These are phyloP conservation scores for Talaromyces sp. DNA, from an alignment of 2,329 filamentous ascomycete genomes.

Conservation along the genomic window DNA sequence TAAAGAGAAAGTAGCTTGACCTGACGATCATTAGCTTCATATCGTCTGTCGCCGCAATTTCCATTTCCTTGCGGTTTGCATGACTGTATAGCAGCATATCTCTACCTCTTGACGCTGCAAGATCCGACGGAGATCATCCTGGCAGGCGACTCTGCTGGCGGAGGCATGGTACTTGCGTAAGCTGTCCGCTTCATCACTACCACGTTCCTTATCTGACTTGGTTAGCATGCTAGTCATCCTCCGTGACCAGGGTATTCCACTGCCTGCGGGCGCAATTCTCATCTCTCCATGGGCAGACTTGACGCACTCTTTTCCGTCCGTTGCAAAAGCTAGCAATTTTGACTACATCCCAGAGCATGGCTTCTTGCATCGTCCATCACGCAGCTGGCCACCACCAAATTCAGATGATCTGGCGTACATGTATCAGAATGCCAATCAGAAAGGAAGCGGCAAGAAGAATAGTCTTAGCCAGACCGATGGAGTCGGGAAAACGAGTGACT, in stretches of 20 bases:
- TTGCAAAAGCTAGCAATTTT: slow-evolving; percentile 65
- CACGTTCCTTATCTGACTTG: slow-evolving; percentile 21
- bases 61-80: slow-evolving; percentile 91
- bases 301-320: slow-evolving; percentile 90
- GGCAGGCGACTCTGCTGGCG: slow-evolving; percentile 90
- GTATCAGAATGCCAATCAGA: slow-evolving; percentile 37
- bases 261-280: slow-evolving; percentile 84
- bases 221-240: slow-evolving; percentile 67
- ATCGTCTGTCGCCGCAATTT: slow-evolving; percentile 86
- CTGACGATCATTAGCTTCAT: slow-evolving; percentile 52
- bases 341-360: slow-evolving; percentile 88
- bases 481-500: not conserved
- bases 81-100: slow-evolving; percentile 83
- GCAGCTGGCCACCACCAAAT: slow-evolving; percentile 89
- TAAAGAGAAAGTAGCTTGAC: slow-evolving; percentile 7
- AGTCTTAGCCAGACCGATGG: slow-evolving; percentile 13
- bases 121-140: slow-evolving; percentile 78
- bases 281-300: slow-evolving; percentile 96
- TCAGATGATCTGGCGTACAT: slow-evolving; percentile 63
- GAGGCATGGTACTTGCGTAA: slow-evolving; percentile 73
- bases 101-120: slow-evolving; percentile 73
- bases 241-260: slow-evolving; percentile 74
- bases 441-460: not conserved
- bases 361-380: slow-evolving; percentile 85
- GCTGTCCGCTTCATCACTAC: slow-evolving; percentile 18